Evolutionary conservation across 495 filamentous ascomycete genomes (phyloP).

Genomic region (Friedmanniomyces endolithicus): DNA sequence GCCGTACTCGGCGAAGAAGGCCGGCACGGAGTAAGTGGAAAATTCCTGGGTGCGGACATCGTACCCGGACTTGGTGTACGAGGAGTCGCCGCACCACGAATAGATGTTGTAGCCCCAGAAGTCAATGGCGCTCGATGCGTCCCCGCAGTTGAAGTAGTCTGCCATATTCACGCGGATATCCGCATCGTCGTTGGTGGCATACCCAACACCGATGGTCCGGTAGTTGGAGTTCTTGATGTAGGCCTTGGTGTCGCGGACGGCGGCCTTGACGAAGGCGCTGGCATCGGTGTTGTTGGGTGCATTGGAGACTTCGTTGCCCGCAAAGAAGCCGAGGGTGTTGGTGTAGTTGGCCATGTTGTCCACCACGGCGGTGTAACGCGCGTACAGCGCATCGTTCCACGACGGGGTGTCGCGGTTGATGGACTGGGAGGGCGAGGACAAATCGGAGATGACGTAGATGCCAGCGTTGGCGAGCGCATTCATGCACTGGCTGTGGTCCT

Average conservation of each 20-base stretch:
- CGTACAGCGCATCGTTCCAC: constrained; percentile 66
- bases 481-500: constrained; percentile 80
- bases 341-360: constrained; percentile 66
- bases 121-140: constrained; percentile 55
- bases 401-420: constrained; percentile 68
- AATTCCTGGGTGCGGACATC: constrained; percentile 71
- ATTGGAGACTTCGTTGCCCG: constrained; percentile 94
- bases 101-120: constrained; percentile 99
- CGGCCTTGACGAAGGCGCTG: constrained; percentile 89
- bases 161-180: constrained; percentile 67
- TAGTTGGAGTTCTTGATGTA: constrained; percentile 75
- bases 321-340: constrained; percentile 92
- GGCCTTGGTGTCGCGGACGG: constrained; percentile 84
- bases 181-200: constrained; percentile 84
- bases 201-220: constrained; percentile 76
- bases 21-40: constrained; percentile 71
- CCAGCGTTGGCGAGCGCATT: constrained; percentile 64
- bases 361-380: constrained; percentile 70
- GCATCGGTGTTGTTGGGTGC: constrained; percentile 66
- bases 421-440: constrained; percentile 64
- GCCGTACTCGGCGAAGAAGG: constrained; percentile 97
- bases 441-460: constrained; percentile 88
- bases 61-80: constrained; percentile 62
- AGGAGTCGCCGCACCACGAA: constrained; percentile 85
- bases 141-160: constrained; percentile 85